Evolutionary conservation across 306 rosid genomes (phyloP).

Genomic region (Dalbergia oliveri): DNA sequence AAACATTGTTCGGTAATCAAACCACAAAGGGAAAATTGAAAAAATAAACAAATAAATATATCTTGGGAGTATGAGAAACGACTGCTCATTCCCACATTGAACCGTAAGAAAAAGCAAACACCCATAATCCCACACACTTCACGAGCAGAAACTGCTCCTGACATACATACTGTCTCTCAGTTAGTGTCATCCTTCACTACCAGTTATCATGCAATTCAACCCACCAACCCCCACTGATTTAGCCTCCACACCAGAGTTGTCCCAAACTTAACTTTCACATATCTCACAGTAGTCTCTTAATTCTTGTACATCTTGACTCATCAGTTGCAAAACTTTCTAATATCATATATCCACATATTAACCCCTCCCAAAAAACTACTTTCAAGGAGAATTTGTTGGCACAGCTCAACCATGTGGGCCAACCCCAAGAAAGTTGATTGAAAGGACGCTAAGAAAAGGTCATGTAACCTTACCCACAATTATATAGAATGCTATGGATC

Average conservation of each 20-base stretch:
- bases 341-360: background rate
- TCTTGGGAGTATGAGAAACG: background rate
- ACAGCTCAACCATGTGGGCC: slow-evolving; percentile 5
- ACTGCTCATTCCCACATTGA: background rate
- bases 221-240: no score
- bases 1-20: background rate
- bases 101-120: background rate
- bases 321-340: background rate
- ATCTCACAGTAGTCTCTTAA: background rate
- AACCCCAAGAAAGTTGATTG: slow-evolving; percentile 2
- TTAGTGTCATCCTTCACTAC: background rate
- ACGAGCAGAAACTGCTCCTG: background rate
- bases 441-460: background rate
- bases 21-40: background rate
- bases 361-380: background rate
- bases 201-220: no score
- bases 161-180: background rate
- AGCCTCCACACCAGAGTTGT: no score
- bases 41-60: background rate
- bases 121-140: background rate
- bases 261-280: no score
- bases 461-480: slow-evolving; percentile 77
- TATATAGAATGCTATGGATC: slow-evolving; percentile 83
- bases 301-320: background rate
- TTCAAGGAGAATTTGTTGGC: background rate